These are phyloP conservation scores for Exsudoporus frostii DNA, from an alignment of 768 basidiomycete genomes.

Conservation along the genomic window DNA sequence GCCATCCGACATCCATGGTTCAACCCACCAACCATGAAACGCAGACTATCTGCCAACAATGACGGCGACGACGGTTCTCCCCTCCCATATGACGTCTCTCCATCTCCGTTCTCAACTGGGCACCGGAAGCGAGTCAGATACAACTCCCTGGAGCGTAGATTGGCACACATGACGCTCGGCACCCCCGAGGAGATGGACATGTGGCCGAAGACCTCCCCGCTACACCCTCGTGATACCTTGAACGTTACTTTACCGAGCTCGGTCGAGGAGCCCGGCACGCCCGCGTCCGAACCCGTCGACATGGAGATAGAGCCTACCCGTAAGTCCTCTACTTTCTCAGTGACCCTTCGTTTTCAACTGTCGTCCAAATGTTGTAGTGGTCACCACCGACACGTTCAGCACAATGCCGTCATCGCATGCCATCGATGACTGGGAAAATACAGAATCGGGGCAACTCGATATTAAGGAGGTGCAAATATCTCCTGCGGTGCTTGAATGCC, in stretches of 20 bases:
- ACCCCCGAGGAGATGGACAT: constrained; percentile 19
- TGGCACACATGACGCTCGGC: constrained; percentile 48
- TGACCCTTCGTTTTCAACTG: not conserved
- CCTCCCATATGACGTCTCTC: constrained; percentile 3
- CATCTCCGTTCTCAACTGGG: constrained; percentile 36
- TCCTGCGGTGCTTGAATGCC: constrained; percentile 42
- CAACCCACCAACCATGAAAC: constrained; percentile 38
- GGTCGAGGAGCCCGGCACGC: constrained; percentile 40
- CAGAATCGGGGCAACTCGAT: constrained; percentile 22
- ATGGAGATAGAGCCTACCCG: constrained; percentile 73
- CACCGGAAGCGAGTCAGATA: constrained; percentile 50
- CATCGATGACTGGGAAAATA: constrained; percentile 16
- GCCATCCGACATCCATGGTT: constrained; percentile 46
- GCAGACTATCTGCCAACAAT: constrained; percentile 30
- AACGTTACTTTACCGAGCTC: constrained; percentile 32
- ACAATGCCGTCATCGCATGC: constrained; percentile 22
- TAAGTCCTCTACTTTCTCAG: constrained; percentile 31
- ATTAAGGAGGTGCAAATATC: constrained; percentile 40
- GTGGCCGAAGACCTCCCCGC: constrained; percentile 9
- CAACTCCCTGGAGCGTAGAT: constrained; percentile 50
- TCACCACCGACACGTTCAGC: constrained; percentile 6
- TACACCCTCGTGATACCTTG: not conserved
- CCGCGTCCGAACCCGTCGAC: constrained; percentile 48
- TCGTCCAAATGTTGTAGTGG: not conserved
- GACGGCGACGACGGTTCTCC: constrained; percentile 12